phyloP scores from a whole-genome alignment of 2,329 filamentous ascomycete genomes.

The Dothiorella sarmentorum region DNA sequence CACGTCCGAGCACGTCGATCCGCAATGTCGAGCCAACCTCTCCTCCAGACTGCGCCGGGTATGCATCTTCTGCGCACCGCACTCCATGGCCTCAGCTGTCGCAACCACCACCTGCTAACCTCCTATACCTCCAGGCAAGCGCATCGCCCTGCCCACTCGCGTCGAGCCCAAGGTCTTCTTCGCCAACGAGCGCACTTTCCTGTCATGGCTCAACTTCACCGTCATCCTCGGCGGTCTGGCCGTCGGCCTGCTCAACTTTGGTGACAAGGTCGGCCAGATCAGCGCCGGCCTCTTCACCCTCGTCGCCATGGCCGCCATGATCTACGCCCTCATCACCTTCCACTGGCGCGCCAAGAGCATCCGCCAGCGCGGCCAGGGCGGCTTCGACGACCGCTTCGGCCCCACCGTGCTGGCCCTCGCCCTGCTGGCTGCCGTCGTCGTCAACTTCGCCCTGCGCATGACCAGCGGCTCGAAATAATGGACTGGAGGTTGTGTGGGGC shows the following conservation, averaged over 20 bases:
- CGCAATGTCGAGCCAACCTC: conserved; percentile 91
- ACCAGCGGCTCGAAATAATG: conserved; percentile 1
- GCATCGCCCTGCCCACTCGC: conserved; percentile 93
- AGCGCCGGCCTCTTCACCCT: conserved; percentile 90
- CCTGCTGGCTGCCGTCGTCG: conserved; percentile 81
- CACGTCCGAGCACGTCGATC: conserved; percentile 10
- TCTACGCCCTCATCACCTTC: conserved; percentile 92
- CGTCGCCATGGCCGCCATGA: conserved; percentile 91
- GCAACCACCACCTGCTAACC: conserved; percentile 20
- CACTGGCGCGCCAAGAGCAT: conserved; percentile 97
- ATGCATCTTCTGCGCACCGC: conserved; percentile 31
- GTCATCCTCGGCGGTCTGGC: conserved; percentile 96
- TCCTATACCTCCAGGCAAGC: conserved; percentile 66
- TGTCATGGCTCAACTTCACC: conserved; percentile 99
- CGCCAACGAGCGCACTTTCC: conserved; percentile 98
- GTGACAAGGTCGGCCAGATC: conserved; percentile 90
- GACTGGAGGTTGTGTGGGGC: not conserved
- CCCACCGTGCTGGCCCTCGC: conserved; percentile 87
- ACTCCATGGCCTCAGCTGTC: not conserved
- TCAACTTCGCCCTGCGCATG: conserved; percentile 77
- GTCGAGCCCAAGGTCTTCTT: conserved; percentile 99
- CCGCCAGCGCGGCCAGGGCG: conserved; percentile 82
- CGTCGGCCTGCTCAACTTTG: conserved; percentile 96
- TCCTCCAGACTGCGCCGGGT: conserved; percentile 93
- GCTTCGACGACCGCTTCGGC: conserved; percentile 94